phyloP scores from a whole-genome alignment of 2,329 filamentous ascomycete species.

The Macrophomina pseudophaseolina region DNA sequence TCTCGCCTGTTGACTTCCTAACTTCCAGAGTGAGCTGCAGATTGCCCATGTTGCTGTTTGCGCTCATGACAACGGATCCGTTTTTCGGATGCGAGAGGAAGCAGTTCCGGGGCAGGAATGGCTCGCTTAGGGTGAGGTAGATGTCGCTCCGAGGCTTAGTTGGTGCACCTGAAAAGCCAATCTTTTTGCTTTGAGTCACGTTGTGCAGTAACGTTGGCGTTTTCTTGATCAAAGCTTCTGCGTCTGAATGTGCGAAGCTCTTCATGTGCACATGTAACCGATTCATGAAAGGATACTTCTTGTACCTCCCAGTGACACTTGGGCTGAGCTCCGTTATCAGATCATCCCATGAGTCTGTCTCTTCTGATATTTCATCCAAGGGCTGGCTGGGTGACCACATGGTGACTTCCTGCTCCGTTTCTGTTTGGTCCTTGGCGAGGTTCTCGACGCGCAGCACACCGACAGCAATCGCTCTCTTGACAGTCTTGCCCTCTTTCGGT shows the following conservation, averaged over 20 bases:
- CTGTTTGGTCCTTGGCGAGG: conserved; percentile 72
- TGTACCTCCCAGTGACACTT: conserved; percentile 74
- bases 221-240: conserved; percentile 79
- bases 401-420: conserved; percentile 75
- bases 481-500: conserved; percentile 52
- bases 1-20: conserved; percentile 75
- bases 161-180: conserved; percentile 92
- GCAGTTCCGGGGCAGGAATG: conserved; percentile 72
- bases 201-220: conserved; percentile 87
- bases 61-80: conserved; percentile 76
- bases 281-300: conserved; percentile 73
- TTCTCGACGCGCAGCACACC: conserved; percentile 78
- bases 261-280: conserved; percentile 79
- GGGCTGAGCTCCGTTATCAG: conserved; percentile 75
- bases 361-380: conserved; percentile 47
- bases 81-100: conserved; percentile 73
- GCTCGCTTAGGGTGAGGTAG: conserved; percentile 83
- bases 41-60: conserved; percentile 70
- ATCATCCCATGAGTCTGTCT: conserved; percentile 72
- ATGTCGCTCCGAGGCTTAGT: conserved; percentile 91
- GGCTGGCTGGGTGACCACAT: conserved; percentile 71
- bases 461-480: conserved; percentile 74
- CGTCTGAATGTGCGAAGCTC: conserved; percentile 77
- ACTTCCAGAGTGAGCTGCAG: conserved; percentile 91
- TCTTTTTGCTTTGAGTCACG: conserved; percentile 80